Percentiles rank a stretch among this genome's conserved stretches.
Evolutionary conservation across 257 asterid genomes (phyloP).

Genomic region (Leptodermis oblonga): DNA sequence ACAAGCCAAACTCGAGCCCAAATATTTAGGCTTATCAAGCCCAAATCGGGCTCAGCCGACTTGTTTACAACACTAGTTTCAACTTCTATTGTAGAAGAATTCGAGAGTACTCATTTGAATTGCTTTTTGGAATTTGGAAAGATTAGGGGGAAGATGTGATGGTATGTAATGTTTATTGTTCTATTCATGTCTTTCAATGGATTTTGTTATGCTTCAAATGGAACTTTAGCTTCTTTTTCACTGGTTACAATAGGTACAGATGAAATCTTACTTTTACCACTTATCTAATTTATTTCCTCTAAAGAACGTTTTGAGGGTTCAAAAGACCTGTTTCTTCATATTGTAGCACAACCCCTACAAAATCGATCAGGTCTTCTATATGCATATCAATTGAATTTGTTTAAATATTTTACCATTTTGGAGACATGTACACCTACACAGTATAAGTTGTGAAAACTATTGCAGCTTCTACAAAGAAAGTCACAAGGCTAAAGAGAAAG

Average conservation of each 20-base stretch:
- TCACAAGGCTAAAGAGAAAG: slow-evolving; percentile 18
- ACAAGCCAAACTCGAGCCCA: no score
- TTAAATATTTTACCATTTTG: slow-evolving; percentile 11
- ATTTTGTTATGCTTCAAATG: not conserved
- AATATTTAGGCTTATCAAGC: no score
- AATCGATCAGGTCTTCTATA: slow-evolving; percentile 17
- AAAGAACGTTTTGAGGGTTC: slow-evolving; percentile 37
- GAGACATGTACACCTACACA: slow-evolving; percentile 14
- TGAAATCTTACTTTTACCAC: no score
- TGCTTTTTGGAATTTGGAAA: slow-evolving; percentile 57
- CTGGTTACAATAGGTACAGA: slow-evolving; percentile 45
- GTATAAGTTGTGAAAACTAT: not conserved
- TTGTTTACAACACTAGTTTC: no score
- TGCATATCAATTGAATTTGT: slow-evolving; percentile 10
- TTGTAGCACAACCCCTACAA: slow-evolving; percentile 18
- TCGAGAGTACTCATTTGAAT: slow-evolving; percentile 55
- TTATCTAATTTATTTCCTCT: slow-evolving; percentile 52
- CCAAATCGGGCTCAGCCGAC: no score
- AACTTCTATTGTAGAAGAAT: slow-evolving; percentile 31
- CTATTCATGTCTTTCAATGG: not conserved
- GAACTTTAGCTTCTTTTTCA: not conserved
- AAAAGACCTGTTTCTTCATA: slow-evolving; percentile 43
- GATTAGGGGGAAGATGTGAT: slow-evolving; percentile 33
- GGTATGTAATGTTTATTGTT: slow-evolving; percentile 33
- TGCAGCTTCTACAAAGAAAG: slow-evolving; percentile 16